Evolutionary conservation across 768 basidiomycete species (phyloP).

Genomic region (Termitomyces sp.): DNA sequence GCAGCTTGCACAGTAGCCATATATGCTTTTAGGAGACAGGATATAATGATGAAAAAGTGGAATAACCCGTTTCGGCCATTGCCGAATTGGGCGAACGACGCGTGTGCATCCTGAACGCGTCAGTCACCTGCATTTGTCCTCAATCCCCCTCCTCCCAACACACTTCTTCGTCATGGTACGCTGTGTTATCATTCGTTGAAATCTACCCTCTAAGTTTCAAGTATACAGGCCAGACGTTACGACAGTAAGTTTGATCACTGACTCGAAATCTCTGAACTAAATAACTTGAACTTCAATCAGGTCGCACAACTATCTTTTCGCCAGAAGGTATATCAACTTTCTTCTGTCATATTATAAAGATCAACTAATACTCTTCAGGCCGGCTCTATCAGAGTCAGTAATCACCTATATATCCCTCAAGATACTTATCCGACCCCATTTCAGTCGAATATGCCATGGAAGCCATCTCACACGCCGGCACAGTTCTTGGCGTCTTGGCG

Average conservation of each 20-base stretch:
- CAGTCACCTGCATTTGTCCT: conserved; percentile 20
- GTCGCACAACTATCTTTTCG: conserved; percentile 97
- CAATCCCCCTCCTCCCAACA: conserved; percentile 9
- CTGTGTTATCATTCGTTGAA: neutral
- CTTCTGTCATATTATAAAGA: conserved; percentile 4
- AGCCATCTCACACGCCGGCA: conserved; percentile 93
- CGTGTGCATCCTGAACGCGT: conserved; percentile 41
- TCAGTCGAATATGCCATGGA: conserved; percentile 99
- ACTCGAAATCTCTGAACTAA: conserved; percentile 6
- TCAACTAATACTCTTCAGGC: conserved; percentile 42
- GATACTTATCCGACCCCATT: conserved; percentile 19
- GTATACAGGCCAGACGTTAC: conserved; percentile 78
- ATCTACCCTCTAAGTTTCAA: neutral
- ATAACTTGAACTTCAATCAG: conserved; percentile 33
- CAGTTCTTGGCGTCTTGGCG: conserved; percentile 88
- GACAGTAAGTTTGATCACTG: conserved; percentile 61
- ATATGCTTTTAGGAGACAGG: neutral
- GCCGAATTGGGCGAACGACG: conserved; percentile 33
- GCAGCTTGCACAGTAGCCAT: neutral
- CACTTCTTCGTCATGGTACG: conserved; percentile 42
- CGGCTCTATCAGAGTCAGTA: conserved; percentile 92
- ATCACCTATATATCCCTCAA: neutral
- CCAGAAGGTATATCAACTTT: conserved; percentile 69
- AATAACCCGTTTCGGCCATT: conserved; percentile 21
- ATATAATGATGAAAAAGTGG: neutral